Evolutionary conservation across 2,329 filamentous ascomycete species (phyloP), one percentile per base, ranked within the genome.

Genomic region (Penicillium sp.): DNA sequence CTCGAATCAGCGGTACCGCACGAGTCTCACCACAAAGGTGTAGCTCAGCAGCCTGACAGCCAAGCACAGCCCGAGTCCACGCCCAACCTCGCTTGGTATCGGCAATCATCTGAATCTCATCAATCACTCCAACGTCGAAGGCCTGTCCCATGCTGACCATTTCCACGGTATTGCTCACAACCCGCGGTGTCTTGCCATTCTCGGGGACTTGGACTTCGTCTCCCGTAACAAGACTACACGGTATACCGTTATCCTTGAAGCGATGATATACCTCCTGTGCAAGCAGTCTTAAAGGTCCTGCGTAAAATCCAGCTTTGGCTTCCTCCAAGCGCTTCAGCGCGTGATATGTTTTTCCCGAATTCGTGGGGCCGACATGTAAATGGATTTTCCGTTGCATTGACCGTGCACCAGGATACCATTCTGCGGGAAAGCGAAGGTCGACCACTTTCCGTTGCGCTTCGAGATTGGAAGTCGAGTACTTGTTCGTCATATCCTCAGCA

Each of bases 21-120:
- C 96, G 84, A 60, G 90, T 87, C 74, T 99, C 95, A 58, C 95
- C 95, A 72, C 95, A 99, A 0, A 99, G 82, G 75, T 99, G 95
- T 6, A 99, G 81, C 71, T 99, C 95, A 65, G 87, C 88, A 4
- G 91, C 95, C 74, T 90, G 88, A 1, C 96, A 82, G 35, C 95
- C 95, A 5, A 99, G 80, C 14, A 98, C 81, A 2, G 95, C 95
- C 66, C 92, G 86, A 1, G 93, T 96, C 95, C 95, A 99, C 2
- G 92, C 93, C 87, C 90, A 96, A 1, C 96, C 95, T 65, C 95
- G 88, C 0, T 91, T 85, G 0, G 73, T 60, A 67, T 92, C 88
- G 16, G 86, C 88, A 64, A 99, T 91, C 95, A 99, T 98, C 75
- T 99, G 95, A 56, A 99, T 98, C 78, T 99, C 95, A 70, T 99